A percentile compares a stretch with the other conserved stretches of the same genome.
These are phyloP conservation scores for Marchantia polymorpha DNA, from an alignment of 225 moss, liverwort and hornwort species.

Conservation along the genomic window DNA sequence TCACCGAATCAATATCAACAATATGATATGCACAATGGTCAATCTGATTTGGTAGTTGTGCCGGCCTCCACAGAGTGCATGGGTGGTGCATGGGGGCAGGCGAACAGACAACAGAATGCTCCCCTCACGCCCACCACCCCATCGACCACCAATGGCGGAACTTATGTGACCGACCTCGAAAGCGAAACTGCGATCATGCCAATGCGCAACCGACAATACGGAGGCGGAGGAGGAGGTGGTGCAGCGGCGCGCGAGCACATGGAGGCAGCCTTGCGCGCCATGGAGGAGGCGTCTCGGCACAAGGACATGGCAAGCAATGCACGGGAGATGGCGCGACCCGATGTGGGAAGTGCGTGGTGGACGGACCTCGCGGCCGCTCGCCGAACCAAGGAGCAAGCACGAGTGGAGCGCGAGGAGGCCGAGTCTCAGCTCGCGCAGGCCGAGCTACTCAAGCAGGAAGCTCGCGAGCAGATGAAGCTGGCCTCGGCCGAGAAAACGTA, in stretches of 20 bases:
- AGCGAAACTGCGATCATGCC: constrained; percentile 11
- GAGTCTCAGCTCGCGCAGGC: constrained; percentile 45
- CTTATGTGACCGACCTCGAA: constrained; percentile 8
- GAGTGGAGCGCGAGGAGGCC: constrained; percentile 38
- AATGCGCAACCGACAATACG: background rate
- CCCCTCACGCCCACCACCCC: constrained; percentile 2
- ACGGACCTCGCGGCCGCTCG: constrained; percentile 39
- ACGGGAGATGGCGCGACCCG: constrained; percentile 12
- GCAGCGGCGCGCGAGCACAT: background rate
- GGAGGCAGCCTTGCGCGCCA: constrained; percentile 21
- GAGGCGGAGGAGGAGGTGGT: constrained; percentile 8
- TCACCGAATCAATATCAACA: background rate
- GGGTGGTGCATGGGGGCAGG: constrained; percentile 2
- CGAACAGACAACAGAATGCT: constrained; percentile 5
- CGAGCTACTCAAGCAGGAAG: constrained; percentile 35
- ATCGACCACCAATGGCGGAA: constrained; percentile 22
- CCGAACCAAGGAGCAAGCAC: constrained; percentile 38
- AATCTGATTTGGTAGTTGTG: background rate
- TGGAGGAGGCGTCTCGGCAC: constrained; percentile 6
- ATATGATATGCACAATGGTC: background rate
- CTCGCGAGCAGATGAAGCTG: constrained; percentile 46
- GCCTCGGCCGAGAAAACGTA: constrained; percentile 46
- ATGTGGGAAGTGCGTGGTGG: constrained; percentile 39
- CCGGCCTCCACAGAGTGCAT: background rate
- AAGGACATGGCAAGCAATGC: constrained; percentile 20